phyloP scores from a whole-genome alignment of 2,329 filamentous ascomycete species.

The Colletotrichum abscissum region DNA sequence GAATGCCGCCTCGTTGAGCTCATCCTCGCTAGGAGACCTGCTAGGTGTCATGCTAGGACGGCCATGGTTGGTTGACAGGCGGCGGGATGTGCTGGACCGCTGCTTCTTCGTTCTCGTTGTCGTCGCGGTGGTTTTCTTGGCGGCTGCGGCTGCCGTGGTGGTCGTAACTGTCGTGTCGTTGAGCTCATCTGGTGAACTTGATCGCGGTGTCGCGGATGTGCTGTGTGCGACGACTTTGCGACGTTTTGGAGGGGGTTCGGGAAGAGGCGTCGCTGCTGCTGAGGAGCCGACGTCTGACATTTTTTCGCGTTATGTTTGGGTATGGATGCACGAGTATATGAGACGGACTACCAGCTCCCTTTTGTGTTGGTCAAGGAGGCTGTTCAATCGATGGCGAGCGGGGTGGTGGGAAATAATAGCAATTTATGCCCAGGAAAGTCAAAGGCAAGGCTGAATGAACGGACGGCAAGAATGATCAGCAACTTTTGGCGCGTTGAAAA shows the following conservation, averaged over 20 bases:
- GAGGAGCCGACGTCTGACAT: constrained; percentile 44
- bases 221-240: constrained; percentile 55
- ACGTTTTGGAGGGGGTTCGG: constrained; percentile 52
- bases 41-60: constrained; percentile 36
- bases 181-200: constrained; percentile 59
- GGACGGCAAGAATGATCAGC: neutral
- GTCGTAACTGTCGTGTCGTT: neutral
- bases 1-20: constrained; percentile 37
- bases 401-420: neutral
- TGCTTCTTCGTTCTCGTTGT: constrained; percentile 7
- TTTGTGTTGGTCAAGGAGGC: neutral
- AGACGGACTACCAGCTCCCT: neutral
- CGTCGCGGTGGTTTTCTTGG: no score
- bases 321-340: neutral
- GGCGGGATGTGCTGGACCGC: constrained; percentile 25
- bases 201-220: constrained; percentile 51
- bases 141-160: neutral
- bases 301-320: neutral
- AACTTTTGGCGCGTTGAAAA: neutral
- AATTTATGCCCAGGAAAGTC: neutral
- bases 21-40: constrained; percentile 37
- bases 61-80: constrained; percentile 29
- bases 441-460: constrained; percentile 9
- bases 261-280: constrained; percentile 36
- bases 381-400: neutral